Evolutionary conservation across 139 green algal species (phyloP), one percentile per base, ranked within the genome.

Genomic region (Chloropicon primus): DNA sequence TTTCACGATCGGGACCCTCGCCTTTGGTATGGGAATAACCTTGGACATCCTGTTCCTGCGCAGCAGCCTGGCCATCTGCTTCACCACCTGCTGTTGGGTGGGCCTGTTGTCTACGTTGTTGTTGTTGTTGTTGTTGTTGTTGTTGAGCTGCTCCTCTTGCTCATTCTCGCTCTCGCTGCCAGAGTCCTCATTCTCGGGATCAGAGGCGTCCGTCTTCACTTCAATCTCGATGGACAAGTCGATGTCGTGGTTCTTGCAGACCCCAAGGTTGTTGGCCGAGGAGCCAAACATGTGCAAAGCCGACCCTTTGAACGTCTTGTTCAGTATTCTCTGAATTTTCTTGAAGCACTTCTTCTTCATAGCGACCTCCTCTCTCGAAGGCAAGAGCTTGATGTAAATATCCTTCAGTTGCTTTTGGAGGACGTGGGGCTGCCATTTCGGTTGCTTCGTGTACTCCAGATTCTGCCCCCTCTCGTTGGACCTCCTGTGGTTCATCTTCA

Each of bases 1-100:
- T 85, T 96, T 96, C 25, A 96, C 85, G 1, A 97, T 88, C 0
- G 93, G 93, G 22, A 97, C 89, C 22, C 93, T 86, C 21, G 93
- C 92, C 24, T 87, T 82, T 2, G 82, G 79, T 25, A 87, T 24
- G 23, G 25, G 2, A 28, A 54, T 23, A 22, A 79, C 27, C 27
- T 77, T 26, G 27, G 24, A 41, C 25, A 25, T 24, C 24, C 26
- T 77, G 74, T 17, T 62, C 21, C 74, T 5, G 41, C 41, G 41
- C 41, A 62, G 41, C 10, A 62, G 41, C 5, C 41, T 17, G 10
- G 41, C 74, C 25, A 25, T 77, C 74, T 25, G 24, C 24, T 54
- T 78, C 25, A 82, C 81, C 72, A 85, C 79, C 53, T 85, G 72
- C 41, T 81, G 41, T 17, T 62, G 41, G 41, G 41, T 62, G 10